A percentile compares a stretch with the other conserved stretches of the same genome.
Conservation (phyloP, 2,329 filamentous ascomycete species). For the Venturia aucupariae region DNA sequence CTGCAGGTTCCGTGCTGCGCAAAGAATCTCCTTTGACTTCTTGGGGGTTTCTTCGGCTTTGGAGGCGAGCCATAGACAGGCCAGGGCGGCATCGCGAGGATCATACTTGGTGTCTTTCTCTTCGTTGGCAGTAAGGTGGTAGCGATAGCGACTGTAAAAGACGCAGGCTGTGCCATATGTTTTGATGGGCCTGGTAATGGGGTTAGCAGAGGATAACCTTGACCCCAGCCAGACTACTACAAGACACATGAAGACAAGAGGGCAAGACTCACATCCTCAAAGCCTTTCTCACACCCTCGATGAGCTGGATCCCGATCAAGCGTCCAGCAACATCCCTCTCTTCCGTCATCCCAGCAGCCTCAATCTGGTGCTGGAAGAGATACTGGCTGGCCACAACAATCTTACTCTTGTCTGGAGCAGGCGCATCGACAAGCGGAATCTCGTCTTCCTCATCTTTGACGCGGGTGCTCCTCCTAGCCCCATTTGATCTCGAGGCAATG, state of each 20-base stretch:
- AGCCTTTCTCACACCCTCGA: conserved; percentile 9
- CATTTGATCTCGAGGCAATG: not conserved
- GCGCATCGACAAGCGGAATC: conserved; percentile 9
- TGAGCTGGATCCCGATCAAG: conserved; percentile 6
- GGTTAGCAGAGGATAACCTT: not conserved
- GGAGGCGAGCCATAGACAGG: conserved; percentile 83
- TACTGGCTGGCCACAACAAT: conserved; percentile 14
- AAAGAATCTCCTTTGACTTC: conserved; percentile 88
- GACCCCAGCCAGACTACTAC: not conserved
- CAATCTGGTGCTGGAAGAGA: conserved; percentile 11
- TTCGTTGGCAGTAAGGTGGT: conserved; percentile 9
- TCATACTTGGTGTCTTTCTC: conserved; percentile 6
- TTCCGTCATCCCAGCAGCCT: conserved; percentile 13
- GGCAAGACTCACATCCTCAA: conserved; percentile 9
- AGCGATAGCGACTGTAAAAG: conserved; percentile 83
- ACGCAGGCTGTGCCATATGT: conserved; percentile 87
- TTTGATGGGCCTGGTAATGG: conserved; percentile 58
- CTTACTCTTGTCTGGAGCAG: conserved; percentile 12
- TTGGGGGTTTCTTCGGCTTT: conserved; percentile 98
- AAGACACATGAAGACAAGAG: not conserved
- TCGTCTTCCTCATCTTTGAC: not conserved
- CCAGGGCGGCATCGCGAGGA: conserved; percentile 63
- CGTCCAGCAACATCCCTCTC: conserved; percentile 10
- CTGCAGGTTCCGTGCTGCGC: conserved; percentile 81
- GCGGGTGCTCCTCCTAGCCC: not conserved